Conservation (phyloP, 108 stramenopile genomes). For the Nitzschia sp. region DNA sequence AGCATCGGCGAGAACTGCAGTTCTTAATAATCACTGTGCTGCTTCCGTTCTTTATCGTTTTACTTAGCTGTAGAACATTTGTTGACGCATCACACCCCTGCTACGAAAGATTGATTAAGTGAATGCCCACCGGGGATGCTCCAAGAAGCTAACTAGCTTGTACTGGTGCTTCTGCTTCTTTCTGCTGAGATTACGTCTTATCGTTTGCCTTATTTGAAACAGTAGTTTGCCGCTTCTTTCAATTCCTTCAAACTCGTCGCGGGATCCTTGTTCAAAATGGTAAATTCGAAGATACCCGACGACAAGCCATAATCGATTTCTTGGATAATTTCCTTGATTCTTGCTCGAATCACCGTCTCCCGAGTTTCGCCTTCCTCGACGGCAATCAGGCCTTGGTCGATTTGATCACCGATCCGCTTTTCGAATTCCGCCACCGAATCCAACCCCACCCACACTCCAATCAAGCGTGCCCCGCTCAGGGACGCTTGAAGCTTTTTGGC, state of each 20-base stretch:
- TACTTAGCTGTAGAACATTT: too few species aligned
- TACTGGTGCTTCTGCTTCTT: not conserved
- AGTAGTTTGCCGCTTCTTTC: constrained; percentile 67
- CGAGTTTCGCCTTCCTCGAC: constrained; percentile 69
- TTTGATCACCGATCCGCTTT: constrained; percentile 49
- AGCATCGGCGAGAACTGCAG: too few species aligned
- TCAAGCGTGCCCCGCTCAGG: constrained; percentile 55
- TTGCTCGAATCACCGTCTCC: constrained; percentile 55
- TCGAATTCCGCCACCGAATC: constrained; percentile 68
- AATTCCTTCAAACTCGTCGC: constrained; percentile 65
- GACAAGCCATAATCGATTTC: constrained; percentile 85
- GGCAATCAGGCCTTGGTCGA: constrained; percentile 45
- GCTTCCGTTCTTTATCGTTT: too few species aligned
- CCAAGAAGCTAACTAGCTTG: too few species aligned
- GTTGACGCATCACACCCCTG: too few species aligned
- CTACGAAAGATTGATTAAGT: too few species aligned
- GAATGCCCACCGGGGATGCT: too few species aligned
- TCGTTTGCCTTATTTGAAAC: constrained; percentile 30
- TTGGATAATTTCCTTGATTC: constrained; percentile 64
- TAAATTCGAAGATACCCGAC: constrained; percentile 87
- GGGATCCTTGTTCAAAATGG: constrained; percentile 74
- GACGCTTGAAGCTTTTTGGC: constrained; percentile 49
- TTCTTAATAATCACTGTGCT: too few species aligned
- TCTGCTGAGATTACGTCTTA: too few species aligned
- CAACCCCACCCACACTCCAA: constrained; percentile 85